Evolutionary conservation across 352 stramenopile species (phyloP).

Genomic region (Thalassiosira sp.): DNA sequence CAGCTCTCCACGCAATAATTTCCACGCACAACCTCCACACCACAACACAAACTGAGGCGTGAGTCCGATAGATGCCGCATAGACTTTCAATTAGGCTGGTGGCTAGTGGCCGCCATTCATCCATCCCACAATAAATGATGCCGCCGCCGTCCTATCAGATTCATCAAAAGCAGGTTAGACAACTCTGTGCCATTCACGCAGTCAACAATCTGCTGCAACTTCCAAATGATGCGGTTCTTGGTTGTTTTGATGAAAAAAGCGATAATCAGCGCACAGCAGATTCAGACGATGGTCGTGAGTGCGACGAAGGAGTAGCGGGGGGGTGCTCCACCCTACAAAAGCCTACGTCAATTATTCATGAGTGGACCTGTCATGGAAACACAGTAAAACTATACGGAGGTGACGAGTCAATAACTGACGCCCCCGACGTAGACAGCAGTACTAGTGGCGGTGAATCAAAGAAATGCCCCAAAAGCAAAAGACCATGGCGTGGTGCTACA

Average conservation of each 20-base stretch:
- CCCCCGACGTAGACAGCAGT: not conserved
- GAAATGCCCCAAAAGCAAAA: too few relatives aligned
- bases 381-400: not conserved
- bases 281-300: not conserved
- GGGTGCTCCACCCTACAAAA: not conserved
- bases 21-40: too few relatives aligned
- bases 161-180: constrained; percentile 45
- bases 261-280: not conserved
- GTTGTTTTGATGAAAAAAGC: not conserved
- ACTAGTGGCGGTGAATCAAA: not conserved
- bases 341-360: not conserved
- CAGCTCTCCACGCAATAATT: too few relatives aligned
- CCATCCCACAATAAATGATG: too few relatives aligned
- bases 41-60: too few relatives aligned
- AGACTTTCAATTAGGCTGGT: too few relatives aligned
- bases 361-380: constrained; percentile 22
- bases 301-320: not conserved
- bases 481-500: constrained; percentile 28
- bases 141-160: constrained; percentile 1
- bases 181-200: constrained; percentile 46
- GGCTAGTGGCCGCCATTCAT: too few relatives aligned
- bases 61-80: too few relatives aligned
- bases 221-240: not conserved
- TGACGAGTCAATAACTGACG: not conserved
- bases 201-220: constrained; percentile 55